Evolutionary conservation across 768 basidiomycete genomes (phyloP).

Genomic region (Scleroderma citrinum): DNA sequence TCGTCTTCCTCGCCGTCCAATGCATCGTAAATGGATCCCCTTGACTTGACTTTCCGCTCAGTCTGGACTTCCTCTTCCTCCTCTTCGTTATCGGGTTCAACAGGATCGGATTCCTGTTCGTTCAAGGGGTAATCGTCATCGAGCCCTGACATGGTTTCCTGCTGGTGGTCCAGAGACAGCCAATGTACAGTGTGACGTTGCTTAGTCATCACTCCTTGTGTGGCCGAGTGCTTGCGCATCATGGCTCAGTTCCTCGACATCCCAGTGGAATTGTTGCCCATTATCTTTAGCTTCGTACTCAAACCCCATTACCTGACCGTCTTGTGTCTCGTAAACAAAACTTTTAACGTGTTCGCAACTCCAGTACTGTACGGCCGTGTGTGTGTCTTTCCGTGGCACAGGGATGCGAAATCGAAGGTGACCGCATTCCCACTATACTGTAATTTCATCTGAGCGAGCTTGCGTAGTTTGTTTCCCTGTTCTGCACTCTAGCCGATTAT

Average conservation of each 20-base stretch:
- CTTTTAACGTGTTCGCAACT: constrained; percentile 47
- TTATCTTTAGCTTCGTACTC: constrained; percentile 45
- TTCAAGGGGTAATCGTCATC: constrained; percentile 32
- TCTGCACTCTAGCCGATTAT: constrained; percentile 50
- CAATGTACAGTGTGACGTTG: constrained; percentile 6
- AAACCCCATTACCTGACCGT: constrained; percentile 47
- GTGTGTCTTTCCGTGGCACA: constrained; percentile 68
- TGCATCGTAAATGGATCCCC: constrained; percentile 31
- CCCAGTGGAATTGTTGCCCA: constrained; percentile 59
- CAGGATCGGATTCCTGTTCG: constrained; percentile 23
- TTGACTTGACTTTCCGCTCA: constrained; percentile 19
- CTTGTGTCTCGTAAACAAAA: constrained; percentile 51
- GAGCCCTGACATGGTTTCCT: constrained; percentile 40
- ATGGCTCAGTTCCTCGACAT: constrained; percentile 50
- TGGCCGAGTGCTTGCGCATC: not conserved
- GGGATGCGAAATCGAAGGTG: constrained; percentile 56
- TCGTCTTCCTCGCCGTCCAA: constrained; percentile 50
- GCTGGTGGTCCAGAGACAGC: too few relatives aligned
- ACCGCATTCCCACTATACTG: constrained; percentile 1
- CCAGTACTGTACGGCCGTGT: constrained; percentile 52
- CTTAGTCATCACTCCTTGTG: constrained; percentile 22
- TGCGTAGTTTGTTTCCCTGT: constrained; percentile 52
- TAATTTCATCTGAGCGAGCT: not conserved
- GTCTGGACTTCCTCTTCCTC: constrained; percentile 23
- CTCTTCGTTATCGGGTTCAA: constrained; percentile 33